Conservation (phyloP, 1,284 basidiomycete species). For the Paramarasmius palmivorus region DNA sequence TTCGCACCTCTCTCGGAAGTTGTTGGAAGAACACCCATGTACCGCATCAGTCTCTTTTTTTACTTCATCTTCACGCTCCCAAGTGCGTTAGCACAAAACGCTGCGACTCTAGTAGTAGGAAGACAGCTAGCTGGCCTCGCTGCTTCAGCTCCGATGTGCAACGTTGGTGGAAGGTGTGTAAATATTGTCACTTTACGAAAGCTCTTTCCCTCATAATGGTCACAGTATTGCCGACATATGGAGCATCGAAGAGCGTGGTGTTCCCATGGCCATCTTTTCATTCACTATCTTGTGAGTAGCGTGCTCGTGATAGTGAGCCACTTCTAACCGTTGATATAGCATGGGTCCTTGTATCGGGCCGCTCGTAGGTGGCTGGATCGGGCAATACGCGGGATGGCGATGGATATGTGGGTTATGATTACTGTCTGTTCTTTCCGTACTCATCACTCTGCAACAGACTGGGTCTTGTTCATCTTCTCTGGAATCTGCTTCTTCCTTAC, state of each 20-base stretch:
- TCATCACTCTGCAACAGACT: no score
- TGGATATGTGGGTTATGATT: slow-evolving; percentile 45
- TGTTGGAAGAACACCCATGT: slow-evolving; percentile 47
- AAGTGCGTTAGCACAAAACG: slow-evolving; percentile 59
- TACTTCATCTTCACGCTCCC: slow-evolving; percentile 66
- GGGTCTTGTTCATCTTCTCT: slow-evolving; percentile 59
- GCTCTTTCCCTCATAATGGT: background rate
- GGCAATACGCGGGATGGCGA: slow-evolving; percentile 42
- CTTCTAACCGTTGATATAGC: slow-evolving; percentile 17
- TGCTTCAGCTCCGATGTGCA: slow-evolving; percentile 41
- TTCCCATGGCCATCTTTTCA: slow-evolving; percentile 63
- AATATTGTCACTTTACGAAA: no score
- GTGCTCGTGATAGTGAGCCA: background rate
- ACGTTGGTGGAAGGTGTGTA: slow-evolving; percentile 38
- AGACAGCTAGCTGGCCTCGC: slow-evolving; percentile 65
- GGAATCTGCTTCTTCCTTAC: slow-evolving; percentile 46
- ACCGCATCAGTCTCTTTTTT: slow-evolving; percentile 54
- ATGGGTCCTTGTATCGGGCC: slow-evolving; percentile 54
- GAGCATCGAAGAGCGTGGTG: slow-evolving; percentile 60
- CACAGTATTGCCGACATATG: slow-evolving; percentile 51
- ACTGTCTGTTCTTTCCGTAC: no score
- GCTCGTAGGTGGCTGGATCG: slow-evolving; percentile 54
- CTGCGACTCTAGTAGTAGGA: slow-evolving; percentile 58
- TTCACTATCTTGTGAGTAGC: slow-evolving; percentile 55
- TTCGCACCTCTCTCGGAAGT: slow-evolving; percentile 47